phyloP scores from a whole-genome alignment of 495 filamentous ascomycete species.

The Aspergillus sparsus region DNA sequence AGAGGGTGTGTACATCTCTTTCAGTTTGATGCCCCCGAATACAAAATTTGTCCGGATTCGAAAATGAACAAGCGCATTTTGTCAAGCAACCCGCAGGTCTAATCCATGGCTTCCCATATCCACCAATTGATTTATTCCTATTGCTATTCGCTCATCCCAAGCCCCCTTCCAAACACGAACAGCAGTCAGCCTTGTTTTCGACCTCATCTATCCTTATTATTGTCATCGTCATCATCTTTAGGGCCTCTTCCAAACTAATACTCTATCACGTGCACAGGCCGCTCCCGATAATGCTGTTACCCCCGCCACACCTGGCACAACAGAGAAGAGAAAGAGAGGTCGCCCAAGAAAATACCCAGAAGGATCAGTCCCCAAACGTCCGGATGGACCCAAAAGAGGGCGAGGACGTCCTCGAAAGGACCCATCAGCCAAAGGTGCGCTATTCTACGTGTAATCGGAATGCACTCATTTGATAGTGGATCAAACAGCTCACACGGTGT shows the following conservation, averaged over 20 bases:
- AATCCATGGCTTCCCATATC: no score
- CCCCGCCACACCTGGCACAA: conserved; percentile 29
- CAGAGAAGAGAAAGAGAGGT: conserved; percentile 42
- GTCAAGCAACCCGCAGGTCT: background rate
- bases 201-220: no score
- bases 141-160: no score
- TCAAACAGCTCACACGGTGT: background rate
- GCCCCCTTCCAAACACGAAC: no score
- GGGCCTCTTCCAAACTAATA: conserved; percentile 6
- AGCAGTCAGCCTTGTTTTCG: no score
- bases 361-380: conserved; percentile 25
- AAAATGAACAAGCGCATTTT: no score
- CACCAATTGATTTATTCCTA: no score
- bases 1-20: conserved; percentile 25
- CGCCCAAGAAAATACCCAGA: conserved; percentile 43
- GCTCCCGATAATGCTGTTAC: conserved; percentile 14
- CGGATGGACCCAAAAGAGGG: conserved; percentile 39
- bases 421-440: conserved; percentile 19
- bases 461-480: background rate
- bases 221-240: no score
- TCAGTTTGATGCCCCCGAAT: background rate
- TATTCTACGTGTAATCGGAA: background rate
- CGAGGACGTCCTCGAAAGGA: conserved; percentile 45
- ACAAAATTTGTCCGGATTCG: background rate
- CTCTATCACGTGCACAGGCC: conserved; percentile 5